Evolutionary conservation across 2,329 filamentous ascomycete species (phyloP).

Genomic region (Helotiales sp.): DNA sequence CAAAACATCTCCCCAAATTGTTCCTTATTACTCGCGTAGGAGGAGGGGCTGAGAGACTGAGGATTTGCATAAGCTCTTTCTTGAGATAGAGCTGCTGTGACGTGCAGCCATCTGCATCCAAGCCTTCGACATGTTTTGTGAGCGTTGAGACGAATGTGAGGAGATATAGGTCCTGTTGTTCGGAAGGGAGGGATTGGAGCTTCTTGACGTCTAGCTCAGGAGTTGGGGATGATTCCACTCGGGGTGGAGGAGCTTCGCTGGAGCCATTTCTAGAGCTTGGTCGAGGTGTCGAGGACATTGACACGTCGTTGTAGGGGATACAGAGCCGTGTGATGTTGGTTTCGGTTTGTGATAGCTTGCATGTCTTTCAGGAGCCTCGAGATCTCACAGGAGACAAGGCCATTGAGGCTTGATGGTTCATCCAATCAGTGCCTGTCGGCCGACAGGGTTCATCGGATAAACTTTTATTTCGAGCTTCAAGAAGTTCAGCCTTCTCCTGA

Average conservation of each 20-base stretch:
- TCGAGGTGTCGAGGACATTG: slow-evolving; percentile 35
- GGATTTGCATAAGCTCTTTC: slow-evolving; percentile 89
- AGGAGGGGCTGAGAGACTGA: slow-evolving; percentile 77
- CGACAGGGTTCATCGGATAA: slow-evolving; percentile 1
- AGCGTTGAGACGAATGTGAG: slow-evolving; percentile 85
- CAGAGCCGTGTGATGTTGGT: slow-evolving; percentile 9
- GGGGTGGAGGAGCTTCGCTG: slow-evolving; percentile 35
- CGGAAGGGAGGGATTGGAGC: slow-evolving; percentile 82
- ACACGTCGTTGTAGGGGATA: slow-evolving; percentile 16
- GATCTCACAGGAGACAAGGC: slow-evolving; percentile 7
- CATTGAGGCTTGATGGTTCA: slow-evolving; percentile 6
- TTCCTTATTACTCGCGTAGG: slow-evolving; percentile 88
- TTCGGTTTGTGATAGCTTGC: not conserved
- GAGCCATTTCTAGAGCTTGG: slow-evolving; percentile 36
- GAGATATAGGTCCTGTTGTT: slow-evolving; percentile 95
- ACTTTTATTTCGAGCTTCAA: slow-evolving; percentile 9
- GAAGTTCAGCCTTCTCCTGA: not conserved
- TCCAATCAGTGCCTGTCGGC: slow-evolving; percentile 14
- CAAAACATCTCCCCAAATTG: slow-evolving; percentile 82
- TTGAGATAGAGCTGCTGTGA: slow-evolving; percentile 90
- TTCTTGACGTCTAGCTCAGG: slow-evolving; percentile 88
- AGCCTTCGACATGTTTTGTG: slow-evolving; percentile 72
- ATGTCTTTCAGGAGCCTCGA: not conserved
- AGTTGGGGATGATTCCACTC: slow-evolving; percentile 47
- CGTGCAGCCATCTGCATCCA: slow-evolving; percentile 78